phyloP scores from a whole-genome alignment of 2,329 filamentous ascomycete species.

The Fusarium compactum region DNA sequence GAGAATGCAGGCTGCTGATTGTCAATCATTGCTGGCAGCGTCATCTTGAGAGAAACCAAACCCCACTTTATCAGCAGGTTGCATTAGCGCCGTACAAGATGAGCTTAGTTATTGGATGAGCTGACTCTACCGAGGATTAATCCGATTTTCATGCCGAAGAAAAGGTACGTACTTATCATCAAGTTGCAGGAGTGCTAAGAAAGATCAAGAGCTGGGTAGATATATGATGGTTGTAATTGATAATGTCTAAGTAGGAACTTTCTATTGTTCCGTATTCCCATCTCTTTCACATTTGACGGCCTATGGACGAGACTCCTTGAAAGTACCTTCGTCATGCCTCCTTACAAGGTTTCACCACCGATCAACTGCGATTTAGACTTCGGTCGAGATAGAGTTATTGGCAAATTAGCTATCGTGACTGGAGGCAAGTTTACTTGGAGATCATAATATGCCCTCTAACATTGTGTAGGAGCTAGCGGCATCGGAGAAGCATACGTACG shows the following conservation, averaged over 20 bases:
- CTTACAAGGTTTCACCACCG: accelerated
- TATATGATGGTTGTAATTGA: neutral
- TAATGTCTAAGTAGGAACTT: no score
- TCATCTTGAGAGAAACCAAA: neutral
- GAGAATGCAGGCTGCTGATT: neutral
- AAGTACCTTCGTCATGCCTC: neutral
- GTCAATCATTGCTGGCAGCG: neutral
- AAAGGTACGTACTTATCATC: constrained; percentile 6
- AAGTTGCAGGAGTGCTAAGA: neutral
- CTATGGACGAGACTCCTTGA: accelerated
- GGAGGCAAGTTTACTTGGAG: neutral
- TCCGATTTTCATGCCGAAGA: neutral
- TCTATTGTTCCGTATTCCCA: no score
- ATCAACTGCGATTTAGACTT: neutral
- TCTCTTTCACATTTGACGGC: neutral
- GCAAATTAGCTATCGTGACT: neutral
- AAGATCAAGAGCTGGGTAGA: accelerated
- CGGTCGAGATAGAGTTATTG: neutral
- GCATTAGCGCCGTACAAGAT: constrained; percentile 9
- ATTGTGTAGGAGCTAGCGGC: neutral
- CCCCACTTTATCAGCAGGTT: constrained; percentile 31
- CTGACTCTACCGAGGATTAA: accelerated
- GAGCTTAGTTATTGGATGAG: neutral
- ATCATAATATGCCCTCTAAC: neutral
- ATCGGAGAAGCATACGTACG: constrained; percentile 12